Conservation (phyloP, 2,329 filamentous ascomycete genomes). For the Paraphoma chrysanthemicola region DNA sequence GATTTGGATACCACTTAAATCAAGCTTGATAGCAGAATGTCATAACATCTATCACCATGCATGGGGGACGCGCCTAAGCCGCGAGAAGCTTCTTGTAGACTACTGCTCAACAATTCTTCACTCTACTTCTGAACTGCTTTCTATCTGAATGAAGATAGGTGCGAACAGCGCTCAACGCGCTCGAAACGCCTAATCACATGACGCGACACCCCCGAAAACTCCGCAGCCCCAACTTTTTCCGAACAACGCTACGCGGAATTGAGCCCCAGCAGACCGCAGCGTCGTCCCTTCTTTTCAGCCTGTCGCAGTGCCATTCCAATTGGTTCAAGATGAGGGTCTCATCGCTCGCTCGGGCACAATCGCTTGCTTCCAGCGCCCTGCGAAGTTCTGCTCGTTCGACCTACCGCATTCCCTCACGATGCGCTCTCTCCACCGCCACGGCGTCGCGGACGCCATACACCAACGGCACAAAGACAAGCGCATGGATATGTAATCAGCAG, state of each 20-base stretch:
- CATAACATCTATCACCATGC: constrained; percentile 9
- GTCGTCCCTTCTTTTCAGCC: constrained; percentile 34
- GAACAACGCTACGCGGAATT: constrained; percentile 12
- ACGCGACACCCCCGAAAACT: constrained; percentile 28
- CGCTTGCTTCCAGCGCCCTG: constrained; percentile 38
- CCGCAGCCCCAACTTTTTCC: constrained; percentile 39
- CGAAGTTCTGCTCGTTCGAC: constrained; percentile 34
- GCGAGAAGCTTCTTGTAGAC: constrained; percentile 18
- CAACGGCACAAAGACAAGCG: constrained; percentile 36
- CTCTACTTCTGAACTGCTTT: constrained; percentile 2
- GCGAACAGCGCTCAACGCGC: not conserved
- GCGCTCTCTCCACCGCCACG: constrained; percentile 42
- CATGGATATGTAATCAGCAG: constrained; percentile 36
- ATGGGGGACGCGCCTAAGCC: not conserved
- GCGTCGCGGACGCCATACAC: constrained; percentile 33
- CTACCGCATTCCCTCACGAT: constrained; percentile 35
- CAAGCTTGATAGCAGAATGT: not conserved
- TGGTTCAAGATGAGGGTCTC: constrained; percentile 43
- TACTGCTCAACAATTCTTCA: constrained; percentile 22
- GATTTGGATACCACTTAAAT: constrained; percentile 29
- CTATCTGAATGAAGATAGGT: not conserved
- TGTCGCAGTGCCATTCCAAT: constrained; percentile 12
- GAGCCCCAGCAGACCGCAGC: constrained; percentile 30
- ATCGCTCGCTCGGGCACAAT: constrained; percentile 42
- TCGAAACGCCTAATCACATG: constrained; percentile 22